Percentiles rank a stretch among this genome's conserved stretches.
phyloP scores from a whole-genome alignment of 495 filamentous ascomycete genomes.

The Staphylotrichum tortipilum region DNA sequence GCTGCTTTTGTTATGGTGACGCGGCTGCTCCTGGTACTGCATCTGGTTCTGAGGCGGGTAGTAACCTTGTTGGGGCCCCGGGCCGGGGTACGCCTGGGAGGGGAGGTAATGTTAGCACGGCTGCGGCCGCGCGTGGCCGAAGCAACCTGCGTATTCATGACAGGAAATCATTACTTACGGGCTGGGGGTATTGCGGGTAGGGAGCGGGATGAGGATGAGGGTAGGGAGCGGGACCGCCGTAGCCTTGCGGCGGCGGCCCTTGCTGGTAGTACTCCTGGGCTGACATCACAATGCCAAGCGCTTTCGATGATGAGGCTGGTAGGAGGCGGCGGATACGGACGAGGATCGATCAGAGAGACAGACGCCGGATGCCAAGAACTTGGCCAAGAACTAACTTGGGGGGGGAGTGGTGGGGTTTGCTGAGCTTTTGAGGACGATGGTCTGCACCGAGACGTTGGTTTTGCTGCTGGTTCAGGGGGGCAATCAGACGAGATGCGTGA shows the following conservation, averaged over 20 bases:
- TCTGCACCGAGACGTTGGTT: too few species aligned
- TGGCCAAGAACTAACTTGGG: not conserved
- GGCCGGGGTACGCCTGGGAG: conserved; percentile 13
- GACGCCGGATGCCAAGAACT: conserved; percentile 5
- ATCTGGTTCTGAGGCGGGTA: conserved; percentile 25
- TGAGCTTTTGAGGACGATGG: not conserved
- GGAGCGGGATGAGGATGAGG: conserved; percentile 18
- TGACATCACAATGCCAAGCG: conserved; percentile 21
- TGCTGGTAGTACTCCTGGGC: conserved; percentile 28
- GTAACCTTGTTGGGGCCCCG: conserved; percentile 19
- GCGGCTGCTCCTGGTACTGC: conserved; percentile 54
- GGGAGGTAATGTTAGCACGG: not conserved
- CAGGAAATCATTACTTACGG: too few species aligned
- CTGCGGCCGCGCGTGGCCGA: too few species aligned
- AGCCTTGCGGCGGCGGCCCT: conserved; percentile 16
- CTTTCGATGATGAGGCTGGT: not conserved
- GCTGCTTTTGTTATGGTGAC: conserved; percentile 35
- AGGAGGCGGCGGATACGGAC: too few species aligned
- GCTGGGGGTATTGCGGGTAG: conserved; percentile 24
- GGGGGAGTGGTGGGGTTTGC: not conserved
- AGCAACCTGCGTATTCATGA: too few species aligned
- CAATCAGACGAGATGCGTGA: not conserved
- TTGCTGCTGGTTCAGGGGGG: too few species aligned
- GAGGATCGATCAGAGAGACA: not conserved
- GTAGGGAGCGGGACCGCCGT: conserved; percentile 7